Evolutionary conservation across 2,329 filamentous ascomycete genomes (phyloP).

Genomic region (Neurospora sp.): DNA sequence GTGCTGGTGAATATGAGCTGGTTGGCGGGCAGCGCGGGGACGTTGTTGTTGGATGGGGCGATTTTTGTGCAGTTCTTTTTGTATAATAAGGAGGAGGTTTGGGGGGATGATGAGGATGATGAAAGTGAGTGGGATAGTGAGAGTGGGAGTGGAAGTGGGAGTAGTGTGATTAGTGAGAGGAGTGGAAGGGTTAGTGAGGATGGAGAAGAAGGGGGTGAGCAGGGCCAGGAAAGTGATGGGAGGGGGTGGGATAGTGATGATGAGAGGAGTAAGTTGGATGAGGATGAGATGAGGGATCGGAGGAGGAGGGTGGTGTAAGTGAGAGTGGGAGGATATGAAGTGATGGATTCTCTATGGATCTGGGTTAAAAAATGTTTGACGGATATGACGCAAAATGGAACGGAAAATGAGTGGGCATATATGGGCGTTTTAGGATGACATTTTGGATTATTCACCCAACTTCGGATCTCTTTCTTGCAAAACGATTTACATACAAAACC

Average conservation of each 20-base stretch:
- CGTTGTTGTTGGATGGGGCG: conserved; percentile 69
- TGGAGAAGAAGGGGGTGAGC: conserved; percentile 23
- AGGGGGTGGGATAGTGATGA: conserved; percentile 1
- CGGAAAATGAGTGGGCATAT: neutral
- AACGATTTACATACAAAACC: neutral
- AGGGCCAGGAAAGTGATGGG: conserved; percentile 8
- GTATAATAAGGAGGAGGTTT: conserved; percentile 48
- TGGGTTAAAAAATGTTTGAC: neutral
- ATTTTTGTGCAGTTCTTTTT: conserved; percentile 91
- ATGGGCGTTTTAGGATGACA: neutral
- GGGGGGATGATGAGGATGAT: conserved; percentile 15
- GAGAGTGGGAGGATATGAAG: neutral
- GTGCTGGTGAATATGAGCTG: conserved; percentile 85
- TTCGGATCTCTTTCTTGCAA: neutral
- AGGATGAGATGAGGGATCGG: conserved; percentile 20
- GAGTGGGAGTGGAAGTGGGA: conserved; percentile 21
- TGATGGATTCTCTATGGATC: neutral
- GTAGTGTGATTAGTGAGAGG: conserved; percentile 13
- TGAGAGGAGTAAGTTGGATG: conserved; percentile 18
- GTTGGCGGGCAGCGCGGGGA: conserved; percentile 82
- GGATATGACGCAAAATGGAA: neutral
- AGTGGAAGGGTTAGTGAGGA: conserved; percentile 25
- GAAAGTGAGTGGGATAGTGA: conserved; percentile 9
- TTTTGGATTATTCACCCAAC: neutral
- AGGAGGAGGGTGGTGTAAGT: conserved; percentile 26